These are phyloP conservation scores for Mycena capillaripes DNA, from an alignment of 768 basidiomycete genomes.

Conservation along the genomic window DNA sequence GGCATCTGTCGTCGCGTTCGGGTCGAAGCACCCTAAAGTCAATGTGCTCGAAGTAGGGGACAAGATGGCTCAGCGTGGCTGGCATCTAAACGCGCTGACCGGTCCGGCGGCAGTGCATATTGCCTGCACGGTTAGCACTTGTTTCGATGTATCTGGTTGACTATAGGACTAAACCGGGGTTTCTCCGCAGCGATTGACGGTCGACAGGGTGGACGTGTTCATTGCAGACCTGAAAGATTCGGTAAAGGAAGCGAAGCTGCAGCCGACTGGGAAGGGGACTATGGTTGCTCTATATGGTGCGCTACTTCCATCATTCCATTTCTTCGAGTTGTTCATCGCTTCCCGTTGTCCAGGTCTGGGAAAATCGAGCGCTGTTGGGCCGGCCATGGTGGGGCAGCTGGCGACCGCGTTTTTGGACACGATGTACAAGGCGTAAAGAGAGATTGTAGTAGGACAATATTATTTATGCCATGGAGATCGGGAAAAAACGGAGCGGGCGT, in stretches of 20 bases:
- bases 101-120: conserved; percentile 91
- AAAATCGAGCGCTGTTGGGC: conserved; percentile 85
- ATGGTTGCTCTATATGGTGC: conserved; percentile 95
- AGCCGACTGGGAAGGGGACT: conserved; percentile 79
- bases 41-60: conserved; percentile 94
- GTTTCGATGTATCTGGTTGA: background rate
- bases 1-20: conserved; percentile 93
- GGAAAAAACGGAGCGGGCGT: background rate
- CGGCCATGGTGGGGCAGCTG: conserved; percentile 81
- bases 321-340: background rate
- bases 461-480: background rate
- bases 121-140: conserved; percentile 86
- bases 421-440: conserved; percentile 78
- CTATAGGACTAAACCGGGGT: conserved; percentile 15
- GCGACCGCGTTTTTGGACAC: conserved; percentile 88
- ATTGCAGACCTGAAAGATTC: conserved; percentile 87
- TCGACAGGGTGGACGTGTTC: conserved; percentile 81
- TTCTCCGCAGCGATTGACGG: conserved; percentile 77
- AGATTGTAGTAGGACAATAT: background rate
- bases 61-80: conserved; percentile 86
- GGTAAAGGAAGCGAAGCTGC: conserved; percentile 76
- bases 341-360: conserved; percentile 71
- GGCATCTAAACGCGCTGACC: conserved; percentile 91
- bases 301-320: conserved; percentile 43
- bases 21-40: conserved; percentile 68